phyloP scores from a whole-genome alignment of 2,329 filamentous ascomycete genomes.

The Cephalotrichum gorgonifer region DNA sequence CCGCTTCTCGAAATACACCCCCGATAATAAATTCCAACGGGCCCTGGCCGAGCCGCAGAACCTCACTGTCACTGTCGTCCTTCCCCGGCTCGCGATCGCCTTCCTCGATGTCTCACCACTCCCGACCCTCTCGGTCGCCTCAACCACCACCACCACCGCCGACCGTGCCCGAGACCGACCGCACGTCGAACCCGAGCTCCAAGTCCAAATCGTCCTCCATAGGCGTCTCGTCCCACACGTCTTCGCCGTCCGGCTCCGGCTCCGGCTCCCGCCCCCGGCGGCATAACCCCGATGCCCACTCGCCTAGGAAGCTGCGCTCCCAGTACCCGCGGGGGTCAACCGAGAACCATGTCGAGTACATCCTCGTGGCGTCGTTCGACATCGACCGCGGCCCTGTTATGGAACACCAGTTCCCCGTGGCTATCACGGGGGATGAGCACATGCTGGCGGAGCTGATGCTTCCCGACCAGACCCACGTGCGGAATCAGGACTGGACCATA shows the following conservation, averaged over 20 bases:
- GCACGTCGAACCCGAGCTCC: constrained; percentile 45
- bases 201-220: constrained; percentile 51
- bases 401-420: constrained; percentile 94
- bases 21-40: constrained; percentile 15
- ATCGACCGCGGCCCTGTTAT: constrained; percentile 93
- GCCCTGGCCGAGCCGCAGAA: constrained; percentile 26
- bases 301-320: constrained; percentile 51
- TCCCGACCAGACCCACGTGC: constrained; percentile 88
- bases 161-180: constrained; percentile 26
- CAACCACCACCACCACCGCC: constrained; percentile 32
- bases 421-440: constrained; percentile 93
- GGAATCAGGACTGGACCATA: constrained; percentile 97
- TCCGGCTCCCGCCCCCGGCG: constrained; percentile 32
- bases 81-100: constrained; percentile 49
- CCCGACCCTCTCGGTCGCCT: constrained; percentile 44
- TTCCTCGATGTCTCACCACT: constrained; percentile 46
- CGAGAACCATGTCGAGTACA: constrained; percentile 97
- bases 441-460: constrained; percentile 98
- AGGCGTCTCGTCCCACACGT: constrained; percentile 48
- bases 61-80: constrained; percentile 55
- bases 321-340: constrained; percentile 64
- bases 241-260: constrained; percentile 53
- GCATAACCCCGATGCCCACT: constrained; percentile 38
- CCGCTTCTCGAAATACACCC: constrained; percentile 19
- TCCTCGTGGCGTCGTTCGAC: constrained; percentile 93